These are phyloP conservation scores for Arctium lappa DNA, from an alignment of 129 eudicot genomes.

Conservation along the genomic window DNA sequence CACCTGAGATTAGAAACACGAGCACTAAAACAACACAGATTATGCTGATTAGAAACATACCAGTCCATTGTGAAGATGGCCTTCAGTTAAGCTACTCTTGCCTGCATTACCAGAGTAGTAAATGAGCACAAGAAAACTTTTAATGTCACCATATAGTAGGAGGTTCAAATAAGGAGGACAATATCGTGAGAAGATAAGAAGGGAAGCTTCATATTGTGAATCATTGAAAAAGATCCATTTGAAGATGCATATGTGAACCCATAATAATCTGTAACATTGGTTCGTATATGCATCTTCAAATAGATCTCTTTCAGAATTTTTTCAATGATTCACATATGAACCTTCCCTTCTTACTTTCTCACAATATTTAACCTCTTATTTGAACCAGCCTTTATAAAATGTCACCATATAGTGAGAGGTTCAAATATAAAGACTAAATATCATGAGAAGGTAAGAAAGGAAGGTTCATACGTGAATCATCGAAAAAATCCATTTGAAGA, in stretches of 20 bases:
- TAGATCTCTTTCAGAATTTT: neutral
- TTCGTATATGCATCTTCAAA: neutral
- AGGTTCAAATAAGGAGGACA: neutral
- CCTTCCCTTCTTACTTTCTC: neutral
- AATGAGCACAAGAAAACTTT: neutral
- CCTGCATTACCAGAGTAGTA: conserved; percentile 33
- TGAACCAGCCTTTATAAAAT: neutral
- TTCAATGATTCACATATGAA: too few species aligned
- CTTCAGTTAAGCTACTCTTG: conserved; percentile 20
- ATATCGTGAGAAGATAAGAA: neutral
- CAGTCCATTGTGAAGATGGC: conserved; percentile 30
- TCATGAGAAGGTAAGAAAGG: neutral
- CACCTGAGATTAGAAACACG: neutral
- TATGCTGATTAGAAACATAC: conserved; percentile 41
- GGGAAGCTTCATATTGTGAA: neutral
- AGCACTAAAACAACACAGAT: neutral
- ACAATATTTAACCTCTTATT: neutral
- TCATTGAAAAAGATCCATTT: neutral
- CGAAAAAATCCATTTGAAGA: neutral
- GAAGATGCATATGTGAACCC: neutral
- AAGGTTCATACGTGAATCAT: too few species aligned
- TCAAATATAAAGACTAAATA: neutral
- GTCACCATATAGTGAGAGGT: neutral
- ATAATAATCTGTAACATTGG: neutral
- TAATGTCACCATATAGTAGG: neutral